Percentiles rank a stretch among this genome's conserved stretches.
Evolutionary conservation across 1,284 basidiomycete species (phyloP).

Genomic region (Apiotrichum akiyoshidainum): DNA sequence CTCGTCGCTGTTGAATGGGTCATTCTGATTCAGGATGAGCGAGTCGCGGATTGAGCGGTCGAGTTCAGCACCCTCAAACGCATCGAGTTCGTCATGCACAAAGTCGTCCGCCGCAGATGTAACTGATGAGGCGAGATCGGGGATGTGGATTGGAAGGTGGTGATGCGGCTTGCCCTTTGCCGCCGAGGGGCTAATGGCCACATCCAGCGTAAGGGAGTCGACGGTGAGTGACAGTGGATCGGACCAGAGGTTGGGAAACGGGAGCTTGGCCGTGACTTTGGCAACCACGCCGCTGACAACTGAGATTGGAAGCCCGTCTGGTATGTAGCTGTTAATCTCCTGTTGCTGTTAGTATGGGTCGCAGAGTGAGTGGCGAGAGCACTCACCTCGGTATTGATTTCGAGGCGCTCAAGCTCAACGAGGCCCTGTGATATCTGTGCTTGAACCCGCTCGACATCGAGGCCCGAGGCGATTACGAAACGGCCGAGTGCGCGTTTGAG

Average conservation of each 20-base stretch:
- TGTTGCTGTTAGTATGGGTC: constrained; percentile 45
- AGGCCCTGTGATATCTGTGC: constrained; percentile 85
- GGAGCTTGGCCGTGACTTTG: constrained; percentile 63
- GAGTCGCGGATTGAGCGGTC: constrained; percentile 60
- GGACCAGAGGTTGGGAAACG: constrained; percentile 48
- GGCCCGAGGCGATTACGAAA: constrained; percentile 79
- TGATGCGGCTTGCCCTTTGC: constrained; percentile 13
- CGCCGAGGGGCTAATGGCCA: constrained; percentile 64
- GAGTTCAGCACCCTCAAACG: constrained; percentile 68
- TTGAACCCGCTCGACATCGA: constrained; percentile 82
- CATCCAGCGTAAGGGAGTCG: constrained; percentile 65
- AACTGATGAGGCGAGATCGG: constrained; percentile 69
- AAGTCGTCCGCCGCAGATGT: constrained; percentile 77
- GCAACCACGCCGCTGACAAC: constrained; percentile 70
- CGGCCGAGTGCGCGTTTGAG: constrained; percentile 79
- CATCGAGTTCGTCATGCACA: constrained; percentile 72
- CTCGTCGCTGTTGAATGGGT: constrained; percentile 37
- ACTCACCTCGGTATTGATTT: constrained; percentile 70
- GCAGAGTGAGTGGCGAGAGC: background rate
- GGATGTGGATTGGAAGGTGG: background rate
- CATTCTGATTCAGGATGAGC: constrained; percentile 33
- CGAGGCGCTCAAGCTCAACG: constrained; percentile 78
- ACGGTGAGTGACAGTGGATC: constrained; percentile 52
- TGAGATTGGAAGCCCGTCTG: constrained; percentile 61
- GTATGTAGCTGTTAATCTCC: constrained; percentile 76